Evolutionary conservation across 2,329 filamentous ascomycete genomes (phyloP).

Genomic region (Aschersonia sp.): DNA sequence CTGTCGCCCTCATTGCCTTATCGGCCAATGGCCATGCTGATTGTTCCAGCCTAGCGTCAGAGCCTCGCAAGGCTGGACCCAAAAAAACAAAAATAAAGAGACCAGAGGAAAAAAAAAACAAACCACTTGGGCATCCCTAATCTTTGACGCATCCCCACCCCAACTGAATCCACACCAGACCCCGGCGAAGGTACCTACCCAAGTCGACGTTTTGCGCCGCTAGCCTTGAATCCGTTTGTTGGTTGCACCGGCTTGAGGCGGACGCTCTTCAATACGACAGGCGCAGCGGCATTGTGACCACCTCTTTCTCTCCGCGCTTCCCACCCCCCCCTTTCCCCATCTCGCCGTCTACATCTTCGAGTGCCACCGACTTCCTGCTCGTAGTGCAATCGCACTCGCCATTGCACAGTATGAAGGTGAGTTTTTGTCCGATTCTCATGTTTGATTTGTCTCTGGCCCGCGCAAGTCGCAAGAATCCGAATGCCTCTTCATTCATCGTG

Average conservation of each 20-base stretch:
- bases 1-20: background rate
- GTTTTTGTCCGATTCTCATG: slow-evolving; percentile 1
- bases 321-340: background rate
- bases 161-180: background rate
- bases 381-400: slow-evolving; percentile 7
- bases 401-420: slow-evolving; percentile 20
- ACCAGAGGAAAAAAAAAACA: background rate
- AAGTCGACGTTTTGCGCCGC: background rate
- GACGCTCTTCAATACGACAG: background rate
- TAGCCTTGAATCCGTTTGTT: background rate
- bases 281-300: background rate
- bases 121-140: background rate
- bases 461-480: background rate
- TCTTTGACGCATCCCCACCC: background rate
- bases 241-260: background rate
- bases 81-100: background rate
- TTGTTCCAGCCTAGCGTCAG: background rate
- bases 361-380: background rate
- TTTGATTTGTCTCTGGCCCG: background rate
- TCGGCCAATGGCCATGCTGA: background rate
- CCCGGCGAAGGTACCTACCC: no score
- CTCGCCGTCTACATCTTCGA: background rate
- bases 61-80: background rate
- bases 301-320: background rate
- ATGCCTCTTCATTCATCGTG: background rate